Base-by-base conservation (phyloP, 2,329 filamentous ascomycete genomes). In the Colletotrichum incanum region DNA sequence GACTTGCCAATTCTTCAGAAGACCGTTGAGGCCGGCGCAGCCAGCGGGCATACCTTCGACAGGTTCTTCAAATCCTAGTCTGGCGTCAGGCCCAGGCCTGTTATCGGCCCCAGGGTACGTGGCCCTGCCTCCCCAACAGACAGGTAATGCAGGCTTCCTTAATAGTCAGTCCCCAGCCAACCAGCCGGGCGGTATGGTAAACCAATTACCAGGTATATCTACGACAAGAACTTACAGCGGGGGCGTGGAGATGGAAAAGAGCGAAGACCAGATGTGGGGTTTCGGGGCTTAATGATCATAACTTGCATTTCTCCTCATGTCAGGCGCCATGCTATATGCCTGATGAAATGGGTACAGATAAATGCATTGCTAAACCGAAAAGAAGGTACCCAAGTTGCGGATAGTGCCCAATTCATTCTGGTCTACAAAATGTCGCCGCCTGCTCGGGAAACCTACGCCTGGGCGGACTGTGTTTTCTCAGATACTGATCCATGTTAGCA, bases 381-480 rank as follows among this genome's bases (percentile, higher is more conserved):
- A 14, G 28, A 16, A 31, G 11, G 3, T 3, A 16, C 12, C 1
- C 9, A 16, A 9, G 3, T 6, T 23, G 12, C 5, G 9, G 2
- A 4, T 8, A 39, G 5, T 20, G 20, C 11, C 41, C 31, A 65
- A 43, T 43, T 23, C 7, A 43, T 23, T 2, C 43, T 23, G 7
- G 34, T 34, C 26, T 50, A 34, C 2, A 50, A 3, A 34, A 11
- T 52, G 18, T 58, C 52, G 8, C 34, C 60, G 23, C 43, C 14
- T 16, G 34, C 23, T 11, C 26, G 20, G 3, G 8, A 37, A 26
- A 37, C 58, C 14, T 58, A 31, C n/a, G 20, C n/a, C 23, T 68
- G 66, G 31, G 55, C 41, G 7, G 52, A 43, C 6, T 14, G n/a
- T 39, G 47, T 47, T 37, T 60, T 60, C 11, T 54, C 54, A 45